A percentile compares a stretch with the other conserved stretches of the same genome.
Evolutionary conservation across 768 basidiomycete species (phyloP).

Genomic region (Suillus paluster): DNA sequence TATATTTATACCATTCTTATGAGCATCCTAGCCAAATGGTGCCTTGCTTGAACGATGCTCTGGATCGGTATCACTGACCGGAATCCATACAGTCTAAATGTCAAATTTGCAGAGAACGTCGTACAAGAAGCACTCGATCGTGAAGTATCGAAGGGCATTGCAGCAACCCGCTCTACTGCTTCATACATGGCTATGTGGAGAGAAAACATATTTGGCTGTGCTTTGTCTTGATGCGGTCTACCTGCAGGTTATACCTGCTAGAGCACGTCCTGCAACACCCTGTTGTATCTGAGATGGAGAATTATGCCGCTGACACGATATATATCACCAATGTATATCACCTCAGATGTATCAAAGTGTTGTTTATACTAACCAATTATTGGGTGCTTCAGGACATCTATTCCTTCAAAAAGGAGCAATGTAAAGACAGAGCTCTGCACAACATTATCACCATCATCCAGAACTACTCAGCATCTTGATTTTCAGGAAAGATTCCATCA

Average conservation of each 20-base stretch:
- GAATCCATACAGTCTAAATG: constrained; percentile 31
- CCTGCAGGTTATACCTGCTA: constrained; percentile 28
- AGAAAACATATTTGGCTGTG: constrained; percentile 30
- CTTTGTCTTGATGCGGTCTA: constrained; percentile 19
- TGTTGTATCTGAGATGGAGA: constrained; percentile 28
- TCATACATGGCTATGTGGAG: constrained; percentile 33
- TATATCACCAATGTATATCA: constrained; percentile 21
- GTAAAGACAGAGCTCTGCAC: constrained; percentile 24
- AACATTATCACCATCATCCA: constrained; percentile 29
- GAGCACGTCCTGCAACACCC: constrained; percentile 26
- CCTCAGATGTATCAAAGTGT: neutral
- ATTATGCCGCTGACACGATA: constrained; percentile 21
- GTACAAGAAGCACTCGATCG: constrained; percentile 33
- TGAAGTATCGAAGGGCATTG: constrained; percentile 21
- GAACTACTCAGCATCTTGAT: constrained; percentile 16
- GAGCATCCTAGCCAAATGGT: constrained; percentile 23
- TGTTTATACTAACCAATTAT: neutral
- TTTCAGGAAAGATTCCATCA: constrained; percentile 26
- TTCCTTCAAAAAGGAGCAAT: constrained; percentile 29
- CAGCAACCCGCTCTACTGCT: constrained; percentile 24
- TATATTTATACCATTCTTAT: neutral
- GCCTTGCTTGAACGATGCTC: constrained; percentile 24
- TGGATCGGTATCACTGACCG: constrained; percentile 33
- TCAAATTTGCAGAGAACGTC: constrained; percentile 23
- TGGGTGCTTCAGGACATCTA: constrained; percentile 23